A percentile compares a stretch with the other conserved stretches of the same genome.
Conservation (phyloP, 1,284 basidiomycete species). For the Ustilago esculenta region DNA sequence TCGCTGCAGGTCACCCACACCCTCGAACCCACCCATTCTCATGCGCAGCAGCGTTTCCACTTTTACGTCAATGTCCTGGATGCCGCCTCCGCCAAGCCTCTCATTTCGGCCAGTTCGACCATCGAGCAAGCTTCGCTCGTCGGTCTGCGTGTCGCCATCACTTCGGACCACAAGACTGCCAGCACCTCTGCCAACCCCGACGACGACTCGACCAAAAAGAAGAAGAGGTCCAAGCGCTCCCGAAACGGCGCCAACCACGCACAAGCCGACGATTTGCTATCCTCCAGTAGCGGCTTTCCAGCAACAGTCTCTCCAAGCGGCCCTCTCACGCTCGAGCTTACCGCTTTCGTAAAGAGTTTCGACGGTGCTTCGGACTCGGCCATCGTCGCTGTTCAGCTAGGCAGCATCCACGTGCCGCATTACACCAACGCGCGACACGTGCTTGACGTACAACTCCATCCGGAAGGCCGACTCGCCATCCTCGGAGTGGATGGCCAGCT, state of each 20-base stretch:
- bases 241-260: slow-evolving; percentile 11
- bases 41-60: slow-evolving; percentile 14
- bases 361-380: slow-evolving; percentile 21
- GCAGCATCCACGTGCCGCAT: slow-evolving; percentile 13
- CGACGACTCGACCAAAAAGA: slow-evolving; percentile 30
- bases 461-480: slow-evolving; percentile 30
- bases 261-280: slow-evolving; percentile 11
- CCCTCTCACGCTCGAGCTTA: slow-evolving; percentile 24
- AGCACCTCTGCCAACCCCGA: neutral
- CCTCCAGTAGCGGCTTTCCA: neutral
- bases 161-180: slow-evolving; percentile 8
- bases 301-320: slow-evolving; percentile 4
- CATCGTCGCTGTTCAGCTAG: slow-evolving; percentile 19
- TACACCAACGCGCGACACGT: slow-evolving; percentile 15
- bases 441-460: slow-evolving; percentile 32
- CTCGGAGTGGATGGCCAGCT: slow-evolving; percentile 27
- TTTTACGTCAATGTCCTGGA: slow-evolving; percentile 39
- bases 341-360: slow-evolving; percentile 33
- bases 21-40: slow-evolving; percentile 10
- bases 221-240: slow-evolving; percentile 37
- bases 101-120: slow-evolving; percentile 17
- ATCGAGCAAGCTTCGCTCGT: slow-evolving; percentile 36
- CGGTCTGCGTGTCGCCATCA: slow-evolving; percentile 33
- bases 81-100: slow-evolving; percentile 16
- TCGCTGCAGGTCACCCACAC: slow-evolving; percentile 19